These are phyloP conservation scores for Spiraea crenata DNA, from an alignment of 331 rosid genomes.

Conservation along the genomic window DNA sequence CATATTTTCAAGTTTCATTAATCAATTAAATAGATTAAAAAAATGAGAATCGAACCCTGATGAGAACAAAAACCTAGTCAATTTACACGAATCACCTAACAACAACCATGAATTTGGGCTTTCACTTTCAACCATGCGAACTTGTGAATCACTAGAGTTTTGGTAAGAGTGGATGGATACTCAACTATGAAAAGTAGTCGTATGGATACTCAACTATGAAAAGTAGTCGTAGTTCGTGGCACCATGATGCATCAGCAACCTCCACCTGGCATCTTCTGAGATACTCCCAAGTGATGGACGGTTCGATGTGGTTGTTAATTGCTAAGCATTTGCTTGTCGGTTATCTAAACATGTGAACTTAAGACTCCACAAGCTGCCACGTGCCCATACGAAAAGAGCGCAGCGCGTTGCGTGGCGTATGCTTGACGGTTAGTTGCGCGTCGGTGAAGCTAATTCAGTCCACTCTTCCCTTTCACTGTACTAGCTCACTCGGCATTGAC, in stretches of 20 bases:
- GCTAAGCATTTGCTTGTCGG: conserved; percentile 19
- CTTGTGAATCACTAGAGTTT: conserved; percentile 18
- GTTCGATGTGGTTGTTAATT: not conserved
- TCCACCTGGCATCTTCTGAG: conserved; percentile 16
- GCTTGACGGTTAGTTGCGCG: conserved; percentile 23
- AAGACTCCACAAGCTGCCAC: conserved; percentile 2
- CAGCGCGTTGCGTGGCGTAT: conserved; percentile 28
- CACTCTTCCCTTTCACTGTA: not conserved
- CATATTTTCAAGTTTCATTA: too few species aligned
- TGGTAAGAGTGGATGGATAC: conserved; percentile 15
- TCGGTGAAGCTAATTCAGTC: not conserved
- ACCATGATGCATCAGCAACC: not conserved
- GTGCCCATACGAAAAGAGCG: not conserved
- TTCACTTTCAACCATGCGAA: too few species aligned
- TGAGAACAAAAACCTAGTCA: too few species aligned
- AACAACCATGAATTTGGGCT: too few species aligned
- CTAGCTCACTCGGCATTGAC: conserved; percentile 15
- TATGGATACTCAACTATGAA: not conserved
- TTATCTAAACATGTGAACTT: conserved; percentile 35
- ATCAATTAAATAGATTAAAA: too few species aligned
- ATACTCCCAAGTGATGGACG: conserved; percentile 20
- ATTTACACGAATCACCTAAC: too few species aligned
- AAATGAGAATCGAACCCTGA: too few species aligned
- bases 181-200: not conserved
- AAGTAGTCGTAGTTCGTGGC: conserved; percentile 19